Evolutionary conservation across 352 stramenopile genomes (phyloP).

Genomic region (Globisporangium iwayamae): DNA sequence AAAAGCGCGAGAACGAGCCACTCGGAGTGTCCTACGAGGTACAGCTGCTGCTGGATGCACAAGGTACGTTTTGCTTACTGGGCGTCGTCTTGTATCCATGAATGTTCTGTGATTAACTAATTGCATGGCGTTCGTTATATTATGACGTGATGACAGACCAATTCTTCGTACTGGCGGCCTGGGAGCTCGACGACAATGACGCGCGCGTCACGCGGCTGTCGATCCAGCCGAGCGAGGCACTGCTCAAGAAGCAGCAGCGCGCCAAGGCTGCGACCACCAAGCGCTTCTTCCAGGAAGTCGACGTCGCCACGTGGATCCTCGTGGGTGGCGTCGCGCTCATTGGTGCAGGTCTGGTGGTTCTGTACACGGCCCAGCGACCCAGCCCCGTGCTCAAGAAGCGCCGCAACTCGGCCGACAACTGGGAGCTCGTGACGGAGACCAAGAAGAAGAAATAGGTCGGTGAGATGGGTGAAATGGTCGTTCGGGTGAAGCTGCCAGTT

Average conservation of each 20-base stretch:
- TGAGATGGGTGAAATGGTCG: no score
- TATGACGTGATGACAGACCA: slow-evolving; percentile 25
- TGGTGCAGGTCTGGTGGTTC: slow-evolving; percentile 37
- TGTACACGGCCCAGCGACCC: slow-evolving; percentile 43
- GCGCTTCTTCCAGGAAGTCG: background rate
- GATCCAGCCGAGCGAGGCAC: slow-evolving; percentile 34
- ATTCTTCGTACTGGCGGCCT: slow-evolving; percentile 55
- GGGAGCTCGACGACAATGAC: slow-evolving; percentile 39
- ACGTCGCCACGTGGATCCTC: slow-evolving; percentile 37
- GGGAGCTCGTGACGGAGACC: slow-evolving; percentile 8
- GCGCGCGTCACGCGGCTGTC: slow-evolving; percentile 33
- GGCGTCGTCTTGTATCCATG: background rate
- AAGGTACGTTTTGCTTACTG: slow-evolving; percentile 13
- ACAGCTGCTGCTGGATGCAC: slow-evolving; percentile 22
- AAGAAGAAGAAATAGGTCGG: slow-evolving; percentile 13
- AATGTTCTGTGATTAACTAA: slow-evolving; percentile 1
- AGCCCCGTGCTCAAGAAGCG: slow-evolving; percentile 7
- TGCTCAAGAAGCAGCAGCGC: slow-evolving; percentile 6
- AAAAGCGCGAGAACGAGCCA: slow-evolving; percentile 19
- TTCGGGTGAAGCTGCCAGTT: no score
- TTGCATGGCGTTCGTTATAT: background rate
- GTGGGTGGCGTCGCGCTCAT: slow-evolving; percentile 45
- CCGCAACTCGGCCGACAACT: slow-evolving; percentile 9
- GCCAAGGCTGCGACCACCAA: slow-evolving; percentile 6
- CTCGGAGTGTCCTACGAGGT: slow-evolving; percentile 28